Evolutionary conservation across 768 basidiomycete genomes (phyloP), one percentile per base, ranked within the genome.

Genomic region (Vararia minispora): DNA sequence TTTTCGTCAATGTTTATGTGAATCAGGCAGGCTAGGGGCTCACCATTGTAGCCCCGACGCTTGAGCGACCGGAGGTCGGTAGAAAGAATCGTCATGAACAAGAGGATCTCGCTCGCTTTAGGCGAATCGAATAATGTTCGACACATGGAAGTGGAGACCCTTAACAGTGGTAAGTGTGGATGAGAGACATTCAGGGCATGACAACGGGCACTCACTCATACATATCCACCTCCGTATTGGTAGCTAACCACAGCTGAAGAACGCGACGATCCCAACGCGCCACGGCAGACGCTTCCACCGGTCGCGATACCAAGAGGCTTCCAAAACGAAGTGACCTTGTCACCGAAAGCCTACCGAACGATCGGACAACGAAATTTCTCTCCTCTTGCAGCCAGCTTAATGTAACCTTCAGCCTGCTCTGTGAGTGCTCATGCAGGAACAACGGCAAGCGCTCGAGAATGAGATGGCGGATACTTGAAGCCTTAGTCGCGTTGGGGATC

Each of bases 71-170:
- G 72, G 28, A 97, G 60, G 46, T 92, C 88, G 0, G 92, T 97
- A 0, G 89, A 88, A 13, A 99, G 68, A 37, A 99, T 88, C 0
- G 91, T 95, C 74, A 88, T 85, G 48, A 98, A 81, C 6, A 98
- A 56, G 6, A 99, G 65, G 0, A 85, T 75, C 54, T 99, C 94
- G 52, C 91, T 88, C 18, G 79, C 73, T 56, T 84, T 82, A 2
- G 78, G 78, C 6, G 74, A 68, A 39, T 82, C 73, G 45, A 97
- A 86, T 22, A 95, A 58, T 6, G 83, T 55, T 13, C 78, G 76
- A 55, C 87, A 89, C 22, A 98, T 62, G 1, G 85, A 81, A 1
- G 77, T 79, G 0, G 94, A 82, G 11, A 98, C 79, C 57, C 90
- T 92, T 28, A 39, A 13, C 40, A 24, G 23, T 13, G 33, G 11